Base-by-base conservation (phyloP, 1,139 yeast genomes). In the Wickerhamomyces sp. region DNA sequence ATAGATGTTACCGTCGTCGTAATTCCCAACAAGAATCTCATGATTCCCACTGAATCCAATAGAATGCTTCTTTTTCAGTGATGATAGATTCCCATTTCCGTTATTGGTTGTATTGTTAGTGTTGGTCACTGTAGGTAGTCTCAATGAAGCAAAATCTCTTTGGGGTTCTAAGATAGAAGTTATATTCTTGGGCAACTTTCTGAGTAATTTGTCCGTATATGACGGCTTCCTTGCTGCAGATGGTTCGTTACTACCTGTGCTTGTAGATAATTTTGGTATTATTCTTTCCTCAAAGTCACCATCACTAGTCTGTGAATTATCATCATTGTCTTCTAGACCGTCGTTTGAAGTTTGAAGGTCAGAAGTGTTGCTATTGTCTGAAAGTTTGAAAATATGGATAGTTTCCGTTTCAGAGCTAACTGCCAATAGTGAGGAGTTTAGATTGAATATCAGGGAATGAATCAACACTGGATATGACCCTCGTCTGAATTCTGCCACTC, bases 341-440 rank as follows among this genome's bases (percentile, higher is more conserved):
- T 42, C 42, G 10, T 23, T 13, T 14, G 8, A 10, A 15, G 6
- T 30, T 10, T 18, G 23, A 11, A 43, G 34, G 15, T 31, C 26
- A 14, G 34, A 14, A 26, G 26, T 37, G 34, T 26, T 40, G 10
- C 26, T 14, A 6, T 14, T 23, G 15, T 23, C 33, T 23, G 13
- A 40, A 7, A 82, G 54, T 42, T 69, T 67, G 60, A 84, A 85
- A 31, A 85, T 72, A 59, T 85, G 94, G 7, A 85, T 71, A 0
- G 91, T 84, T 31, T 79, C 84, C 18, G 82, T 78, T 45, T 78
- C 81, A 3, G 88, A 81, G 1, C 81, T 80, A 54, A 85, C 81
- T 0, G 82, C 86, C n/a, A 85, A 59, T 2, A 81, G 62, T 0
- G 72, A 62, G 27, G 74, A 68, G 45, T 74, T 78, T 32, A 63